phyloP scores from a whole-genome alignment of 2,329 filamentous ascomycete genomes.

The Botrytis fabae region DNA sequence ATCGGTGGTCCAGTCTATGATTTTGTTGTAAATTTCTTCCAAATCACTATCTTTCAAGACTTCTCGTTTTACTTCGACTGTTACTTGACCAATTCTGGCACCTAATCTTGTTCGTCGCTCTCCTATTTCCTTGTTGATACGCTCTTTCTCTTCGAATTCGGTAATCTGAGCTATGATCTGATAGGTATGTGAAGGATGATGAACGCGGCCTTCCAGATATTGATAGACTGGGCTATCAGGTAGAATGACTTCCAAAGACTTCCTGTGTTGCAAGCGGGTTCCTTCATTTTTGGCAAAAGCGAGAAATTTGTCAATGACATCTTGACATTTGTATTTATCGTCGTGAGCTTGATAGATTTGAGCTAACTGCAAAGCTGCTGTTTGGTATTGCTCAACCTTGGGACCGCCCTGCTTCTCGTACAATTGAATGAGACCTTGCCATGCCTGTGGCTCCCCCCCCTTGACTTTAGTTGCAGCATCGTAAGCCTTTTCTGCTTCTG shows the following conservation, averaged over 20 bases:
- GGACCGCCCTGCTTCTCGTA: constrained; percentile 74
- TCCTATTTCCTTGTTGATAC: constrained; percentile 85
- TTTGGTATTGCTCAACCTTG: constrained; percentile 72
- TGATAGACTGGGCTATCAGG: constrained; percentile 80
- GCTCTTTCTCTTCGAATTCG: constrained; percentile 83
- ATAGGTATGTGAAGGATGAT: constrained; percentile 77
- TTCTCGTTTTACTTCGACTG: constrained; percentile 82
- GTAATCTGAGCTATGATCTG: constrained; percentile 78
- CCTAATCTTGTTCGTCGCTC: constrained; percentile 86
- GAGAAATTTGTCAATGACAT: constrained; percentile 76
- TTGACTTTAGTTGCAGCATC: constrained; percentile 69
- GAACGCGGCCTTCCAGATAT: constrained; percentile 79
- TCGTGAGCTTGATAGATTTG: constrained; percentile 69
- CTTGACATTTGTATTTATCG: constrained; percentile 62
- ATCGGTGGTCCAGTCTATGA: constrained; percentile 88
- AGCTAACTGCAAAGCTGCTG: constrained; percentile 71
- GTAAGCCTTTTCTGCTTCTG: constrained; percentile 78
- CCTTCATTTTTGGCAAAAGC: constrained; percentile 72
- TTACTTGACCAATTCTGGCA: constrained; percentile 80
- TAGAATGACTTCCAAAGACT: constrained; percentile 73
- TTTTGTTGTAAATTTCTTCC: constrained; percentile 75
- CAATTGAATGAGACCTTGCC: constrained; percentile 84
- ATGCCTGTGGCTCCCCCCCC: constrained; percentile 76
- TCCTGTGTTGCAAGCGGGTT: constrained; percentile 70
- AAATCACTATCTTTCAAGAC: constrained; percentile 74